A percentile compares a stretch with the other conserved stretches of the same genome.
phyloP scores from a whole-genome alignment of 495 filamentous ascomycete genomes.

The Bacidia rubella region DNA sequence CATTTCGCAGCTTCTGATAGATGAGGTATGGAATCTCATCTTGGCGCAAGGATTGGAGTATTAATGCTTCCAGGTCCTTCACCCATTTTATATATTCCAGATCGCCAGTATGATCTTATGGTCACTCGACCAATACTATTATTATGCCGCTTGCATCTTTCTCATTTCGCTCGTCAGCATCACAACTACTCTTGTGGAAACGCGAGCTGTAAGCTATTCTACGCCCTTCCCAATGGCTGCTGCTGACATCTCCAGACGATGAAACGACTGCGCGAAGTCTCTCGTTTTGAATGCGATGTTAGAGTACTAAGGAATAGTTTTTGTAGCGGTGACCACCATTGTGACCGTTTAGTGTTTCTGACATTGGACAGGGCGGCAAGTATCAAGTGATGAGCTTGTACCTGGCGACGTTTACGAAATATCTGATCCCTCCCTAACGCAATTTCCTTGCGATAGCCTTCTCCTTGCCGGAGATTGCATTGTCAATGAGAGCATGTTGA shows the following conservation, averaged over 20 bases:
- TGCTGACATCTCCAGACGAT: conserved; percentile 49
- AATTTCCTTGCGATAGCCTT: conserved; percentile 88
- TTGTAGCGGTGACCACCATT: conserved; percentile 43
- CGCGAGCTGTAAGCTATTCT: conserved; percentile 49
- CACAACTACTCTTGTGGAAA: conserved; percentile 77
- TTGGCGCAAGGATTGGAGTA: no score
- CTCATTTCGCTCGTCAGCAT: conserved; percentile 90
- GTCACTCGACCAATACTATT: conserved; percentile 93
- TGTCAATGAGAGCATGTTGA: conserved; percentile 99
- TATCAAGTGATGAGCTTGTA: conserved; percentile 76
- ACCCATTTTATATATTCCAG: conserved; percentile 98
- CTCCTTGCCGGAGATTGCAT: conserved; percentile 91
- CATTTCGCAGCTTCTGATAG: conserved; percentile 64
- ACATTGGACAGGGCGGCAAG: conserved; percentile 53
- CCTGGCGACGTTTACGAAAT: conserved; percentile 97
- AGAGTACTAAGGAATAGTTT: conserved; percentile 89
- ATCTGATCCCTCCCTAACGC: conserved; percentile 85
- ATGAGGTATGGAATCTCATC: conserved; percentile 52
- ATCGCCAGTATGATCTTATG: conserved; percentile 88
- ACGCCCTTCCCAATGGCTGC: neutral
- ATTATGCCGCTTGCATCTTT: conserved; percentile 94
- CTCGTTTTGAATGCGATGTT: conserved; percentile 86
- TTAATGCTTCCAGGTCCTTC: conserved; percentile 59
- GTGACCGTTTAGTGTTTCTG: neutral
- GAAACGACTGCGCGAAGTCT: conserved; percentile 80